These are phyloP conservation scores for Scleroderma bovista DNA, from an alignment of 768 basidiomycete genomes.

Conservation along the genomic window DNA sequence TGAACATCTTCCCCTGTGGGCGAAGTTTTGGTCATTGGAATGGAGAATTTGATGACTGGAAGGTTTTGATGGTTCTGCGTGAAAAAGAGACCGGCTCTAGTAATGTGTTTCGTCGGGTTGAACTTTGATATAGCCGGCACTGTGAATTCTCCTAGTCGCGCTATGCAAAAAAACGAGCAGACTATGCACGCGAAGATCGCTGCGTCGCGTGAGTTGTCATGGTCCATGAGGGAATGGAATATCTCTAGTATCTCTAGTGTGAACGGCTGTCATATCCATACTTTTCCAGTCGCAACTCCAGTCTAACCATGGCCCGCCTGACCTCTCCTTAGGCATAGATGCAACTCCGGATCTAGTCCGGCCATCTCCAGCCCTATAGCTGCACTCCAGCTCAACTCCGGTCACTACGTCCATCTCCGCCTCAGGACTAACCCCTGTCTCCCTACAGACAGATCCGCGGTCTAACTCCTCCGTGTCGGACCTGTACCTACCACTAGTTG, in stretches of 20 bases:
- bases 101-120: constrained; percentile 26
- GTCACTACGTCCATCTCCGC: too few relatives aligned
- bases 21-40: constrained; percentile 21
- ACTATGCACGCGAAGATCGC: constrained; percentile 20
- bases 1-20: constrained; percentile 11
- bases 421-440: too few relatives aligned
- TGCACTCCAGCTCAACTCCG: too few relatives aligned
- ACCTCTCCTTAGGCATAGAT: too few relatives aligned
- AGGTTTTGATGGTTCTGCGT: constrained; percentile 16
- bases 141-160: constrained; percentile 35
- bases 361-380: too few relatives aligned
- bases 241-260: constrained; percentile 8
- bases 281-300: too few relatives aligned
- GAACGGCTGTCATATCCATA: too few relatives aligned
- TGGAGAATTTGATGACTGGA: constrained; percentile 3
- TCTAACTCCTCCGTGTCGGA: too few relatives aligned
- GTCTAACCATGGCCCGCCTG: too few relatives aligned
- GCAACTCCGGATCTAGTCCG: too few relatives aligned
- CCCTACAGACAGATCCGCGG: too few relatives aligned
- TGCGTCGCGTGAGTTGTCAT: constrained; percentile 24
- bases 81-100: constrained; percentile 14
- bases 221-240: constrained; percentile 16
- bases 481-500: too few relatives aligned
- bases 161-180: constrained; percentile 31
- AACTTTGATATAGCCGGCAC: constrained; percentile 29